These are phyloP conservation scores for Galerina sulciceps DNA, from an alignment of 768 basidiomycete genomes.

Conservation along the genomic window DNA sequence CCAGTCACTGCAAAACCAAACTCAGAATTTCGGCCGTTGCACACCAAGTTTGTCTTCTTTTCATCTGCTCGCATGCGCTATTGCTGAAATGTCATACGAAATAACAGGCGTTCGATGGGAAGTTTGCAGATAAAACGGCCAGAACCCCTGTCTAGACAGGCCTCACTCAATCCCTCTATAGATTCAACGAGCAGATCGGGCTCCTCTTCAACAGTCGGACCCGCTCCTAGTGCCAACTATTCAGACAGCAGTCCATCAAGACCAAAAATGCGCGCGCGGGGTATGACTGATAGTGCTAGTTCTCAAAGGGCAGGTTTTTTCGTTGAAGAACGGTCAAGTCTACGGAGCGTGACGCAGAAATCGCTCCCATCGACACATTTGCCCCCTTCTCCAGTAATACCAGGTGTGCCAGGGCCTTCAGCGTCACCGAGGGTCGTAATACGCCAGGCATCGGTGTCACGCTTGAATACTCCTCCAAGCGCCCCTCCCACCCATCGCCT, in stretches of 20 bases:
- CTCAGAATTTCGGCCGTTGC: conserved; percentile 21
- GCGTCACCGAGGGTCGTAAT: conserved; percentile 38
- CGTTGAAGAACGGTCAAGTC: conserved; percentile 18
- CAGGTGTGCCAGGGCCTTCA: conserved; percentile 4
- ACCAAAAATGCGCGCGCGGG: conserved; percentile 50
- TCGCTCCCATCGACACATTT: conserved; percentile 15
- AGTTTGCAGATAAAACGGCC: conserved; percentile 28
- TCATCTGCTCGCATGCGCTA: background rate
- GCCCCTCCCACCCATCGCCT: conserved; percentile 54
- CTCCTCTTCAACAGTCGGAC: conserved; percentile 36
- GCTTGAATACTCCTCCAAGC: conserved; percentile 45
- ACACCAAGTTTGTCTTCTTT: conserved; percentile 23
- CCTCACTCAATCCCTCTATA: conserved; percentile 17
- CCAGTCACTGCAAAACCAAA: conserved; percentile 9
- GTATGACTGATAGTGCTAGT: conserved; percentile 47
- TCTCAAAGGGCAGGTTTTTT: conserved; percentile 38
- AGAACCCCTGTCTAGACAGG: conserved; percentile 20
- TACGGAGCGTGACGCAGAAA: conserved; percentile 18
- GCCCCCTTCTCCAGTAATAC: conserved; percentile 15
- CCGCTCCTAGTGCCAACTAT: conserved; percentile 23
- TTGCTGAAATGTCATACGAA: background rate
- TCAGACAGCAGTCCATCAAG: conserved; percentile 28
- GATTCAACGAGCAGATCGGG: conserved; percentile 22
- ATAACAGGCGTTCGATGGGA: conserved; percentile 32
- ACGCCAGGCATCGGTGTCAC: conserved; percentile 48